phyloP scores from a whole-genome alignment of 2,329 filamentous ascomycete species.

The Remersonia thermophila region DNA sequence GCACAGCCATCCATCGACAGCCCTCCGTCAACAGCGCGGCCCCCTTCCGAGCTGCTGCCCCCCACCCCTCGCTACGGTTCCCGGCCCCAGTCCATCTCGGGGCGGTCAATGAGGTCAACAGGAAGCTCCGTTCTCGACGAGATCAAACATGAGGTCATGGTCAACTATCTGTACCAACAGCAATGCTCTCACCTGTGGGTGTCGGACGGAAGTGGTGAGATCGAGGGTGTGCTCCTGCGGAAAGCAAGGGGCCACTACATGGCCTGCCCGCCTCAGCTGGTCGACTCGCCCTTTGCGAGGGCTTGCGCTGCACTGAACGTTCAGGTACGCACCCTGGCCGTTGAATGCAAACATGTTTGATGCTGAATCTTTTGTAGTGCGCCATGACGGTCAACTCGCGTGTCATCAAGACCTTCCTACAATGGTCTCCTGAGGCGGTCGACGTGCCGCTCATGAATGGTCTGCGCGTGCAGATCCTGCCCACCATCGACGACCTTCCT shows the following conservation, averaged over 20 bases:
- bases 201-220: constrained; percentile 51
- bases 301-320: constrained; percentile 60
- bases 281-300: constrained; percentile 48
- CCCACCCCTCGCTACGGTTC: constrained; percentile 37
- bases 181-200: constrained; percentile 67
- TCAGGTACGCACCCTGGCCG: constrained; percentile 35
- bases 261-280: constrained; percentile 56
- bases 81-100: constrained; percentile 40
- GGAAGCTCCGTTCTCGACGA: constrained; percentile 50
- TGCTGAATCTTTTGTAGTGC: constrained; percentile 32
- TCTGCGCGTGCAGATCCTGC: constrained; percentile 63
- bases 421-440: constrained; percentile 59
- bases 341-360: background rate
- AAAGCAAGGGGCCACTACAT: constrained; percentile 58
- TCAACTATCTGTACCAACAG: constrained; percentile 71
- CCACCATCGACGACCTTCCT: constrained; percentile 56
- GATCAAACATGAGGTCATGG: constrained; percentile 73
- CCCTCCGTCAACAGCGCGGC: constrained; percentile 16
- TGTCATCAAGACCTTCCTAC: constrained; percentile 66
- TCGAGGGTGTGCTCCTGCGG: constrained; percentile 61
- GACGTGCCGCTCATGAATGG: constrained; percentile 68
- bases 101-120: constrained; percentile 32
- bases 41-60: constrained; percentile 36
- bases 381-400: constrained; percentile 73
- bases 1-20: constrained; percentile 25